These are phyloP conservation scores for Alternaria viburni DNA, from an alignment of 2,329 filamentous ascomycete species.

Conservation along the genomic window DNA sequence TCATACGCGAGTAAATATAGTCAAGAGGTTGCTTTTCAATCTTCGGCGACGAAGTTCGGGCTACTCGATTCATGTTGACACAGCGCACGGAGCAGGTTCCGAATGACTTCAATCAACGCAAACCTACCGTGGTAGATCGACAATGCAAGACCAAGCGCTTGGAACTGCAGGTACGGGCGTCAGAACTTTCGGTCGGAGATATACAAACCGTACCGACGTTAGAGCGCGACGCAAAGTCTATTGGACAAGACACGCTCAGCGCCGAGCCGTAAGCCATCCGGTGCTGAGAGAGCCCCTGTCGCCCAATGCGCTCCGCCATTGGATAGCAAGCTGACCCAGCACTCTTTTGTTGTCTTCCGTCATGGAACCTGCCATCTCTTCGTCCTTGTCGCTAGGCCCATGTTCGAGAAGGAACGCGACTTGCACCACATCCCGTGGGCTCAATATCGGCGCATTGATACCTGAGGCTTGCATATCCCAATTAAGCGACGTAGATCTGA, in stretches of 20 bases:
- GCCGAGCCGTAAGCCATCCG: constrained; percentile 67
- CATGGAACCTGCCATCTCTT: constrained; percentile 43
- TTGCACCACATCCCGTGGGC: constrained; percentile 68
- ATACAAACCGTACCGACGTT: not conserved
- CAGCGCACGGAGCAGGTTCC: not conserved
- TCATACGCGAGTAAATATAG: not conserved
- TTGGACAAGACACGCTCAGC: constrained; percentile 27
- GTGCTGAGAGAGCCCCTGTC: constrained; percentile 87
- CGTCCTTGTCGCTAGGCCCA: constrained; percentile 54
- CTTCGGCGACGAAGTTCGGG: not conserved
- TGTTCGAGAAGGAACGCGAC: constrained; percentile 69
- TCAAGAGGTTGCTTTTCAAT: constrained; percentile 2
- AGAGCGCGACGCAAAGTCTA: constrained; percentile 3
- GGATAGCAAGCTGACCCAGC: constrained; percentile 82
- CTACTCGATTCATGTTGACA: constrained; percentile 1
- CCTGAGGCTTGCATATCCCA: constrained; percentile 56
- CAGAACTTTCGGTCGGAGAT: constrained; percentile 5
- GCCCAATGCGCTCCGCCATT: constrained; percentile 90
- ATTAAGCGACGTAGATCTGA: constrained; percentile 61
- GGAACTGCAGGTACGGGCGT: constrained; percentile 10
- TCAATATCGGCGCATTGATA: constrained; percentile 56
- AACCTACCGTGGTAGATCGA: not conserved
- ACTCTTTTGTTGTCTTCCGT: constrained; percentile 59
- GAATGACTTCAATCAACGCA: not conserved
- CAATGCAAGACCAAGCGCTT: constrained; percentile 1